Evolutionary conservation across 2,329 filamentous ascomycete genomes (phyloP), one percentile per base, ranked within the genome.

Genomic region (Botryosphaeria agaves): DNA sequence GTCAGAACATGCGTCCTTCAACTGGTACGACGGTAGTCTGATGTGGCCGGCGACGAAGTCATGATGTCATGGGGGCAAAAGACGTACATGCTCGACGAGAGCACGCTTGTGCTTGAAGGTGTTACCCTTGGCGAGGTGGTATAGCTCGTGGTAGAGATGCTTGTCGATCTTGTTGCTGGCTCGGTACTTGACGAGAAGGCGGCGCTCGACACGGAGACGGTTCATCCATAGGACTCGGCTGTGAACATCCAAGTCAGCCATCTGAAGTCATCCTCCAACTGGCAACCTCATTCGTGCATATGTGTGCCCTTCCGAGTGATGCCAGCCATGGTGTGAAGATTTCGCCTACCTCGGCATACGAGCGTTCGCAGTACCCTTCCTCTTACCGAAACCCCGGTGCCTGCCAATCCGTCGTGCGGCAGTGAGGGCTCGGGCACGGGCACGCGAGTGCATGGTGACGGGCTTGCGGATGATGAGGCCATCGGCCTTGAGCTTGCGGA

Each of bases 61-160:
- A 51, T 53, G 45, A 52, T 51, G 46, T 51, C 36, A 37, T 30
- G 18, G 18, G 33, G 38, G 34, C 34, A 33, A 32, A 53, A n/a
- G 12, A 83, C 89, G 58, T 91, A 98, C 89, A 72, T 98, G 89
- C 76, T 98, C 89, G 61, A 98, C 84, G 54, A 98, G 78, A 57
- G 85, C 89, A 68, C 89, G 80, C 85, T 95, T 98, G 83, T 98
- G 89, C 85, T 98, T 98, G 81, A 98, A 98, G 63, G 89, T 87
- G 79, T 98, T 98, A 91, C 89, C 91, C 85, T 98, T 98, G 78
- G 81, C 89, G 61, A 92, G 72, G 67, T 94, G 89, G 76, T 98
- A 98, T 49, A 98, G 83, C 72, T 95, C 85, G 76, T 98, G 89
- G 77, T 98, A 98, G 41, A 98, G 84, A 75, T 98, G 89, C 79